phyloP scores from a whole-genome alignment of 352 stramenopile genomes.

The Pilasporangium apinafurcum region DNA sequence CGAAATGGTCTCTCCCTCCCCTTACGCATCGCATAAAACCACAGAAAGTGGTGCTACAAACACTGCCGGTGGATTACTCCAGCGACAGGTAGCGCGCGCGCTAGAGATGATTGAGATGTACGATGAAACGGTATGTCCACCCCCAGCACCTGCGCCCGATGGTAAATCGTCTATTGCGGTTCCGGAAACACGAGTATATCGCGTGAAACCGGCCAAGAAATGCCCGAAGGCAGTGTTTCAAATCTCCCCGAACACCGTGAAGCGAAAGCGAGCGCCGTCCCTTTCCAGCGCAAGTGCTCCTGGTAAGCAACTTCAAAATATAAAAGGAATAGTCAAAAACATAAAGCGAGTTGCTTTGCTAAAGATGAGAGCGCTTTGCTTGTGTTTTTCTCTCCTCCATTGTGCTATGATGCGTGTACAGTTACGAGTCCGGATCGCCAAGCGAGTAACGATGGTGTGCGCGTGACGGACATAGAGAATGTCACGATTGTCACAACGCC shows the following conservation, averaged over 20 bases:
- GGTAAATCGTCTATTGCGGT: slow-evolving; percentile 2
- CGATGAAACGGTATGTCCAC: slow-evolving; percentile 20
- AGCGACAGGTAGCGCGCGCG: slow-evolving; percentile 36
- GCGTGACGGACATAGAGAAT: slow-evolving; percentile 9
- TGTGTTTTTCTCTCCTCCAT: neutral
- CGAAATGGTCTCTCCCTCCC: too few relatives aligned
- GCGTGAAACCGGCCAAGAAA: slow-evolving; percentile 5
- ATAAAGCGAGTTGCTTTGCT: too few relatives aligned
- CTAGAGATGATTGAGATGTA: slow-evolving; percentile 41
- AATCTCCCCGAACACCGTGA: slow-evolving; percentile 36
- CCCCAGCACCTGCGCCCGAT: slow-evolving; percentile 1
- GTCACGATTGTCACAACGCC: slow-evolving; percentile 2
- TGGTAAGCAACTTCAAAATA: slow-evolving; percentile 24
- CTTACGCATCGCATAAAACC: too few relatives aligned
- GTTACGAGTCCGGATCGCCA: slow-evolving; percentile 21
- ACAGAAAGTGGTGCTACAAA: too few relatives aligned
- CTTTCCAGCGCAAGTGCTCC: slow-evolving; percentile 17
- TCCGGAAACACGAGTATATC: slow-evolving; percentile 2
- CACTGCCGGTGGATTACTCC: too few relatives aligned
- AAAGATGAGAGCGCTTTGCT: too few relatives aligned
- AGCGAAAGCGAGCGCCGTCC: slow-evolving; percentile 59
- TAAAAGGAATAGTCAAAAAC: neutral
- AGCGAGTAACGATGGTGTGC: slow-evolving; percentile 11
- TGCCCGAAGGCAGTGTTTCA: slow-evolving; percentile 16
- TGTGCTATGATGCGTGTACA: too few relatives aligned